A percentile compares a stretch with the other conserved stretches of the same genome.
These are phyloP conservation scores for Glarea lozoyensis DNA, from an alignment of 495 filamentous ascomycete genomes.

Conservation along the genomic window DNA sequence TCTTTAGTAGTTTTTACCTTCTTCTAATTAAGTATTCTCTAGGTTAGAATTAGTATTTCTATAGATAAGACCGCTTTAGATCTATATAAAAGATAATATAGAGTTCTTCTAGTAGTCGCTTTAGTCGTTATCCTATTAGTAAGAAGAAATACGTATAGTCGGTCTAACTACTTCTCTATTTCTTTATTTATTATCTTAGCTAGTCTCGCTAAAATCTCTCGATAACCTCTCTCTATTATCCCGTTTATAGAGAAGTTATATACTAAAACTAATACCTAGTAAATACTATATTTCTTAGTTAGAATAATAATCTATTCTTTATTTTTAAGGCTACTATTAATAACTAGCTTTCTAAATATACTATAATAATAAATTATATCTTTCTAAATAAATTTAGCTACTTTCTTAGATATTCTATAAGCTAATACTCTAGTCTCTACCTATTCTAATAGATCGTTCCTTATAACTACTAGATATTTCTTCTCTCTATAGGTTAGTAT, in stretches of 20 bases:
- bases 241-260: not conserved
- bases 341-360: not conserved
- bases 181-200: not conserved
- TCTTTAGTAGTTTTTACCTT: not conserved
- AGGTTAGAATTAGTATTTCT: not conserved
- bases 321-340: not conserved
- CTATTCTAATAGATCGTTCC: not conserved
- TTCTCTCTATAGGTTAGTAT: not conserved
- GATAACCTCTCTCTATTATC: conserved; percentile 1
- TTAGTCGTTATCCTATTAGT: not conserved
- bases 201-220: not conserved
- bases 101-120: not conserved
- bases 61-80: not conserved
- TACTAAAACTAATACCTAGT: not conserved
- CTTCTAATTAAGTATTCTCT: not conserved
- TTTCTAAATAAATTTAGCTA: not conserved
- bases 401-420: not conserved
- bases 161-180: not conserved
- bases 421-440: not conserved
- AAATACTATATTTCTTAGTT: not conserved
- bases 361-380: not conserved
- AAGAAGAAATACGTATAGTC: not conserved
- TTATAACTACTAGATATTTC: not conserved
- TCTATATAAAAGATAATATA: not conserved
- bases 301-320: not conserved